A percentile compares a stretch with the other conserved stretches of the same genome.
These are phyloP conservation scores for Lagenidium sp. DNA, from an alignment of 352 stramenopile species.

Conservation along the genomic window DNA sequence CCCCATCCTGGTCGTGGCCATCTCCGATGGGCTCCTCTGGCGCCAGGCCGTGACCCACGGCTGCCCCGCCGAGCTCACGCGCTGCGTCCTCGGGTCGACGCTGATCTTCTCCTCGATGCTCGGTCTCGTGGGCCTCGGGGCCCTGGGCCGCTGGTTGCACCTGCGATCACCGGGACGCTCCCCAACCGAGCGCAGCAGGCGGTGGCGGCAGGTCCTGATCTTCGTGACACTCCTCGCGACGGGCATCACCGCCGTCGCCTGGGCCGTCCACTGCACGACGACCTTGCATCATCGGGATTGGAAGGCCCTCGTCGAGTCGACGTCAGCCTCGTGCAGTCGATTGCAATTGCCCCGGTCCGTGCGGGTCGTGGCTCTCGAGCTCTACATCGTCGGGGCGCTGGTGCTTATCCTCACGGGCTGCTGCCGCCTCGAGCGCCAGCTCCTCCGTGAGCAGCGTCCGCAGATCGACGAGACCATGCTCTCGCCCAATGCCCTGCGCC, in stretches of 20 bases:
- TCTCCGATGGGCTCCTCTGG: conserved; percentile 20
- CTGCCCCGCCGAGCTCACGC: background rate
- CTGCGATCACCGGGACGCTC: no score
- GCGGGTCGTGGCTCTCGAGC: conserved; percentile 14
- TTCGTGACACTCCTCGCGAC: conserved; percentile 3
- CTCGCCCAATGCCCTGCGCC: conserved; percentile 18
- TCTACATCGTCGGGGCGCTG: conserved; percentile 22
- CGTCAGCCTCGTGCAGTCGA: no score
- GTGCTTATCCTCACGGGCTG: conserved; percentile 36
- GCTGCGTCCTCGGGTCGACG: background rate
- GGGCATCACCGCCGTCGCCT: background rate
- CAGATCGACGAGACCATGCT: conserved; percentile 26
- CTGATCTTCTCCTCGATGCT: background rate
- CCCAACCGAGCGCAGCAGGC: background rate
- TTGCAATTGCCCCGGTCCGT: no score
- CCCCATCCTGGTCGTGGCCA: conserved; percentile 14
- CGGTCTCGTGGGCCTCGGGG: background rate
- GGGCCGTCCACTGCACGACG: conserved; percentile 7
- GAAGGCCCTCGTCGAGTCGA: no score
- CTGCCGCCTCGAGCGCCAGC: conserved; percentile 45
- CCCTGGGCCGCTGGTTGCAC: background rate
- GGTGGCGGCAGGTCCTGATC: background rate
- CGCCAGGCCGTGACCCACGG: conserved; percentile 1
- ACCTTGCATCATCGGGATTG: no score
- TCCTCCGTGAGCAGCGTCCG: conserved; percentile 20